These are phyloP conservation scores for Penicillium janthinellum DNA, from an alignment of 2,329 filamentous ascomycete genomes.

Conservation along the genomic window DNA sequence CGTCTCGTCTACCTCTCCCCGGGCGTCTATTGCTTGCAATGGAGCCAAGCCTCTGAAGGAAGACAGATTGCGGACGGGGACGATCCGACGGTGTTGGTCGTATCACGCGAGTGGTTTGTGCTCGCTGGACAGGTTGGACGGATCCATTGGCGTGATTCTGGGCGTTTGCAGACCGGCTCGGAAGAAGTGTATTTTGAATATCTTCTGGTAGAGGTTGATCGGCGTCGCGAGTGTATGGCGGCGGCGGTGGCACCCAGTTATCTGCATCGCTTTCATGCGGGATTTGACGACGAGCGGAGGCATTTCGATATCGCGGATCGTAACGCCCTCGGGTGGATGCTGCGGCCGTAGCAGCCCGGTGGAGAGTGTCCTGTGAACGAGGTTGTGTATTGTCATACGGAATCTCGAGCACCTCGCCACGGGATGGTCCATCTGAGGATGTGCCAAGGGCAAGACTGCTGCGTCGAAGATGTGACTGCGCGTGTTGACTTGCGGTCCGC, in stretches of 20 bases:
- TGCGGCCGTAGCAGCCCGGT: slow-evolving; percentile 72
- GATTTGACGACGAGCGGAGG: slow-evolving; percentile 56
- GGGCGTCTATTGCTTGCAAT: slow-evolving; percentile 26
- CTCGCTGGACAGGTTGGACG: slow-evolving; percentile 21
- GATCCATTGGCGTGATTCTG: slow-evolving; percentile 2
- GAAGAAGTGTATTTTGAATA: slow-evolving; percentile 38
- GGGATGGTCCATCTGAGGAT: slow-evolving; percentile 25
- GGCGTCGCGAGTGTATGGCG: slow-evolving; percentile 62
- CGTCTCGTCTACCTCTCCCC: slow-evolving; percentile 22
- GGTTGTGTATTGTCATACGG: slow-evolving; percentile 74
- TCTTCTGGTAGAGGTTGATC: slow-evolving; percentile 42
- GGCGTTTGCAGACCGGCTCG: slow-evolving; percentile 24
- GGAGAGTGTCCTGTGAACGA: slow-evolving; percentile 68
- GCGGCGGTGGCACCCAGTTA: slow-evolving; percentile 84
- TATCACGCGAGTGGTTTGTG: slow-evolving; percentile 32
- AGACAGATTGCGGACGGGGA: slow-evolving; percentile 29
- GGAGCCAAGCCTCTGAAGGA: slow-evolving; percentile 32
- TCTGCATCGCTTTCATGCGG: slow-evolving; percentile 87
- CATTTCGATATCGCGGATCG: slow-evolving; percentile 50
- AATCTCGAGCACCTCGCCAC: slow-evolving; percentile 58
- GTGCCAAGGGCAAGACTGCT: slow-evolving; percentile 33
- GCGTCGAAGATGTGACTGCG: slow-evolving; percentile 21
- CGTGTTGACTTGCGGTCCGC: slow-evolving; percentile 26
- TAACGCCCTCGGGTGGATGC: slow-evolving; percentile 71
- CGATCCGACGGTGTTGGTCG: slow-evolving; percentile 23